phyloP scores from a whole-genome alignment of 2,329 filamentous ascomycete genomes.

The Penicillium thymicola region DNA sequence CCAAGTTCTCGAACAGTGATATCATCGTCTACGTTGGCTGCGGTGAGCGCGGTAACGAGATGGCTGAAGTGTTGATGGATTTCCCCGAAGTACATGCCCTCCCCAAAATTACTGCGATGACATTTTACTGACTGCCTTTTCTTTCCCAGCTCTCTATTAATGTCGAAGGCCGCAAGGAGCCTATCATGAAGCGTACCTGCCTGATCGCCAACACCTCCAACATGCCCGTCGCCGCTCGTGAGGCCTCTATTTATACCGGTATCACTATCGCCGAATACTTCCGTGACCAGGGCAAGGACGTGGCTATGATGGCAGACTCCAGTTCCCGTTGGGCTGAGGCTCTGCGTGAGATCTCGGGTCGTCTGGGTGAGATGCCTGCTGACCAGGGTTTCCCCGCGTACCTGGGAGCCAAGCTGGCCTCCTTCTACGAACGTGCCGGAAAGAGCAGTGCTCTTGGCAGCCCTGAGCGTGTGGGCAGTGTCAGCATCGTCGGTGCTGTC shows the following conservation, averaged over 20 bases:
- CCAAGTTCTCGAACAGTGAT: conserved; percentile 99
- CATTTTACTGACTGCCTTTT: conserved; percentile 12
- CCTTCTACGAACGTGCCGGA: conserved; percentile 98
- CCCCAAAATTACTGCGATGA: not conserved
- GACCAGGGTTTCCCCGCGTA: conserved; percentile 99
- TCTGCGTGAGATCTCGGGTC: conserved; percentile 96
- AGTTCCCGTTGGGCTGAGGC: conserved; percentile 98
- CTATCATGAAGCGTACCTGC: conserved; percentile 99
- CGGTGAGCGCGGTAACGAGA: conserved; percentile 96
- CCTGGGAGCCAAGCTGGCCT: conserved; percentile 91
- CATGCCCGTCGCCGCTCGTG: conserved; percentile 97
- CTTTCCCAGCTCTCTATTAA: conserved; percentile 72
- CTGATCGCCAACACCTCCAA: conserved; percentile 99
- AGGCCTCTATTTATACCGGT: conserved; percentile 97
- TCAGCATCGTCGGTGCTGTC: conserved; percentile 96
- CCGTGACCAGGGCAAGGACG: conserved; percentile 92
- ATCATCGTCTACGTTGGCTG: conserved; percentile 96
- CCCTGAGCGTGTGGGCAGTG: conserved; percentile 82
- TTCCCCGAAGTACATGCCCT: conserved; percentile 70
- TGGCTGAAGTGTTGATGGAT: conserved; percentile 99
- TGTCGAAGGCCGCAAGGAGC: conserved; percentile 89
- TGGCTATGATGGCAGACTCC: conserved; percentile 99
- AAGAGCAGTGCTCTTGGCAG: conserved; percentile 81
- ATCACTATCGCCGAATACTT: conserved; percentile 97
- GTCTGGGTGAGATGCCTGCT: conserved; percentile 98